Evolutionary conservation across 345 rosid species (phyloP), one percentile per base, ranked within the genome.

Genomic region (Syzygium aromaticum): DNA sequence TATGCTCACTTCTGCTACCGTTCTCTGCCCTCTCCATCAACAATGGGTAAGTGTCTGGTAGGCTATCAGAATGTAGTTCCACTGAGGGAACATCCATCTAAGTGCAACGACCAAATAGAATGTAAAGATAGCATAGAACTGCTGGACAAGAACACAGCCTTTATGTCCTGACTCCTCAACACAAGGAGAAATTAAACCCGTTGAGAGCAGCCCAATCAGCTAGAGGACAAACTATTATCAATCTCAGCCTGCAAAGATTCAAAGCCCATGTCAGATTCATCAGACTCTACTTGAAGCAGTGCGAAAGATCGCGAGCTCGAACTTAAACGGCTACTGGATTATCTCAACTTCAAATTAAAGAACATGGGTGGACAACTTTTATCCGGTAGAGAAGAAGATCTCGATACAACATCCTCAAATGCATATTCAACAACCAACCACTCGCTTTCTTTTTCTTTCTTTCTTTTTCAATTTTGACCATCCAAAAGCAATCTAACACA

Each of bases 81-180:
- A 57, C 73, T 54, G 92, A 90, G 92, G 95, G 91, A 93, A 93
- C 95, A 90, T 93, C 98, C 98, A 96, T 97, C 95, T 94, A 94
- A 89, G 89, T 91, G 88, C 90, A 86, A 90, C 91, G 83, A 87
- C 91, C 51, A 92, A 78, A 85, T 22, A 23, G 84, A 73, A 86
- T 85, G 86, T 59, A 89, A 89, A 87, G 88, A 40, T 57, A 87
- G 91, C 98, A 94, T 94, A 93, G 94, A 90, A 90, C 85, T 91
- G 51, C 30, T 77, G 30, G 84, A 67, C 88, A 54, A 87, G 59
- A 89, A 73, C 38, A 89, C 85, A 52, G 59, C 89, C 83, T 54
- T 64, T 64, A 57, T 16, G 40, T 27, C 28, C 85, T 19, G 80
- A 49, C 80, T 87, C 61, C 86, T 82, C 25, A 21, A 63, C 52